Evolutionary conservation across 176 grass and related monocot genomes (phyloP), one percentile per base, ranked within the genome.

Genomic region (Puccinellia tenuiflora): DNA sequence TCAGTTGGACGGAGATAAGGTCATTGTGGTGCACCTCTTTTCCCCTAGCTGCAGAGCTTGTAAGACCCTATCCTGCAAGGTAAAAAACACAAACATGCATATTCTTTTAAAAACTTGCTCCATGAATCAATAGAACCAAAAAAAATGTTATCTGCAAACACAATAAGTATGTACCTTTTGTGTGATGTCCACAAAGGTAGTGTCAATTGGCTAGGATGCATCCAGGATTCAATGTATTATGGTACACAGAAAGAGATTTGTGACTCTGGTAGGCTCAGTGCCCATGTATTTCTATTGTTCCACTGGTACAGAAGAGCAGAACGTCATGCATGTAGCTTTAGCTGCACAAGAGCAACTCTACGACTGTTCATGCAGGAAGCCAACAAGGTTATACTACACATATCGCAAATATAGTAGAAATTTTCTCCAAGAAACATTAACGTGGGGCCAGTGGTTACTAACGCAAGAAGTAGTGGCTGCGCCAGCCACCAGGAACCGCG

Each of bases 291-390:
- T 86, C 86, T 13, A 30, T 55, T 94, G 77, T 90, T 94, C 80
- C 84, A 52, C 8, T 88, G 91, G 46, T 90, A 91, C 43, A 90
- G 76, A 82, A 84, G 85, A 8, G 55, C 79, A 28, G 56, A 92
- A 92, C 81, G 90, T 5, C 86, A 79, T 25, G 22, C 92, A 35
- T 87, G 78, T 85, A 92, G 90, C 60, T 97, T 97, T 77, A 94
- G 89, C 89, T 92, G 92, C 80, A 97, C 87, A 33, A 87, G 76
- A 83, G 12, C 26, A 59, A 94, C 88, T 26, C 76, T 97, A 85
- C 86, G 83, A 79, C 72, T 45, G 73, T 7, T 56, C 9, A 84
- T 66, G 20, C 31, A 66, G 31, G 63, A 37, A 21, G 63, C 31
- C 63, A 66, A 66, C 17, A 66, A 34, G 29, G 17, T 37, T 16